Evolutionary conservation across 192 early-diverging fungal genomes (phyloP).

Genomic region (Coemansia sp.): DNA sequence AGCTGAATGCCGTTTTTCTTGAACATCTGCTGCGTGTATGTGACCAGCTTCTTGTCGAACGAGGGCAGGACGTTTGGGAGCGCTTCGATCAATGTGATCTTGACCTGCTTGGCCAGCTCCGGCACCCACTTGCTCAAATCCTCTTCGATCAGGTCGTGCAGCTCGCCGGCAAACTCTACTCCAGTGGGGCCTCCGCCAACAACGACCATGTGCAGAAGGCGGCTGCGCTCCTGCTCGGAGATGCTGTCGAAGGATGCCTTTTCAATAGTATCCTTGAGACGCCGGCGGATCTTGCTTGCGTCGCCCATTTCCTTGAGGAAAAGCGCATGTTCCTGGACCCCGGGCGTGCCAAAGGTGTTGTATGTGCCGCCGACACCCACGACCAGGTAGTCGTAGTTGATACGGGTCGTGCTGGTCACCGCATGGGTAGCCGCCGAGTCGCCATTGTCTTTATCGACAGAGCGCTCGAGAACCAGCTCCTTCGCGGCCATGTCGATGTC

Average conservation of each 20-base stretch:
- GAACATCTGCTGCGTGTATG: conserved; percentile 75
- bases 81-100: conserved; percentile 77
- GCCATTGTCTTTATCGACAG: conserved; percentile 54
- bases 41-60: conserved; percentile 70
- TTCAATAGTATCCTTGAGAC: conserved; percentile 78
- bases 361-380: conserved; percentile 75
- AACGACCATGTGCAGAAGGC: conserved; percentile 75
- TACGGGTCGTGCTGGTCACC: conserved; percentile 9
- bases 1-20: conserved; percentile 69
- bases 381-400: conserved; percentile 79
- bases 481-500: conserved; percentile 80
- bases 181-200: conserved; percentile 89
- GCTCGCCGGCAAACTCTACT: conserved; percentile 67
- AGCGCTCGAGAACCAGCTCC: conserved; percentile 75
- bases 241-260: conserved; percentile 65
- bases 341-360: conserved; percentile 83
- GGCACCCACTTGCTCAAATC: conserved; percentile 76
- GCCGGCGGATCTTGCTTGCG: conserved; percentile 73
- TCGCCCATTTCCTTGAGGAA: conserved; percentile 84
- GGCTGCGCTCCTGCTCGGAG: conserved; percentile 60
- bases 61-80: conserved; percentile 69
- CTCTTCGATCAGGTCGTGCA: conserved; percentile 80
- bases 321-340: conserved; percentile 77
- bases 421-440: conserved; percentile 55
- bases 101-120: conserved; percentile 58